Evolutionary conservation across 2,329 filamentous ascomycete species (phyloP), one percentile per base, ranked within the genome.

Genomic region (Diaporthe sp.): DNA sequence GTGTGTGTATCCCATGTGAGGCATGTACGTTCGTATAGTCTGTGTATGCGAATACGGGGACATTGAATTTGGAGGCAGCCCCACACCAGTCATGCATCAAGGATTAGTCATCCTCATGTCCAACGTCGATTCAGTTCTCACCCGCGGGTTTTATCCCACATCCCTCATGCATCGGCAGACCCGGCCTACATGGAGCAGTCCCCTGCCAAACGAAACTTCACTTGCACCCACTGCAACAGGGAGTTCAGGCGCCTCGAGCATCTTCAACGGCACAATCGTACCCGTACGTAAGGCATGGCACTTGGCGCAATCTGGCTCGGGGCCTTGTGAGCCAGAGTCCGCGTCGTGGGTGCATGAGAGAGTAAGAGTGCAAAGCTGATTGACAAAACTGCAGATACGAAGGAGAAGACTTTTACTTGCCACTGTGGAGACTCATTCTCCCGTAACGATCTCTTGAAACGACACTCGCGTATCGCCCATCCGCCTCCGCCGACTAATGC

Each of bases 251-350:
- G 57, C 10, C 57, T 61, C 2, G 57, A 61, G 34, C 57, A 61
- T 61, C 57, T 61, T 25, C 57, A 61, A 20, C 57, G 57, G 57
- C 57, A 61, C 22, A 61, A 20, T 7, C 57, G 57, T 10, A 61
- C 34, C 57, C 57, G 57, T 61, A 61, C 39, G 57, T 60, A 3
- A 28, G 3, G 28, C 28, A 5, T 22, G 53, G 34, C 57, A 12
- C 20, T 25, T 60, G 34, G 12, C 34, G n/a, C 34, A 34, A 20
- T 39, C 39, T 57, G 53, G 15, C 51, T 28, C 12, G 4, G 17
- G 28, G 28, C 22, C 53, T 17, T 28, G 25, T 55, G n/a, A 31
- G 51, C 25, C 22, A 25, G n/a, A 51, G 22, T 13, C 49, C 8
- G 49, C 22, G 1, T 51, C 22, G 8, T 4, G 8, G 7, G 49